A percentile compares a stretch with the other conserved stretches of the same genome.
Conservation (phyloP, 2,329 filamentous ascomycete genomes). For the Aspergillus felis region DNA sequence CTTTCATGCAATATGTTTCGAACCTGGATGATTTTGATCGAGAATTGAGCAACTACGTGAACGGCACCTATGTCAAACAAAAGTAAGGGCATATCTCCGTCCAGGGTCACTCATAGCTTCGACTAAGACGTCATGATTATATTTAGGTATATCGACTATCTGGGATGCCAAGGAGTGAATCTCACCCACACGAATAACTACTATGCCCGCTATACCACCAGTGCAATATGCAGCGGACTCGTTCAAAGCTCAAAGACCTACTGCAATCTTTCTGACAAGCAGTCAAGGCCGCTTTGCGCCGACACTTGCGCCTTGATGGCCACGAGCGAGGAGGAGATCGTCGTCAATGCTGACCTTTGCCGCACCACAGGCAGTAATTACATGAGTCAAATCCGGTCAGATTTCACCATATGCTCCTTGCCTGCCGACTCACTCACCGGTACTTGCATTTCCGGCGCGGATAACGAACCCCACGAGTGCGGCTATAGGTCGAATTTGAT, state of each 20-base stretch:
- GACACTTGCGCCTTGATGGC: slow-evolving; percentile 85
- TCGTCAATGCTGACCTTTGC: slow-evolving; percentile 71
- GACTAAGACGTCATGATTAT: slow-evolving; percentile 2
- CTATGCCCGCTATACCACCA: slow-evolving; percentile 91
- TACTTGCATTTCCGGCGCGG: slow-evolving; percentile 68
- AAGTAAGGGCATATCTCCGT: slow-evolving; percentile 57
- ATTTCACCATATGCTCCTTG: slow-evolving; percentile 84
- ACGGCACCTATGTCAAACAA: slow-evolving; percentile 67
- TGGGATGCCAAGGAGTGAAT: slow-evolving; percentile 77
- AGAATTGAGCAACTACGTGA: slow-evolving; percentile 65
- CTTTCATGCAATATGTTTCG: slow-evolving; percentile 80
- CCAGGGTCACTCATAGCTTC: not conserved
- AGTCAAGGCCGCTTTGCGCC: slow-evolving; percentile 76
- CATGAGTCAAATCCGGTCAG: slow-evolving; percentile 75
- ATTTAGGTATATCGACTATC: slow-evolving; percentile 69
- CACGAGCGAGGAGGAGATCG: slow-evolving; percentile 80
- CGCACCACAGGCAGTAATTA: slow-evolving; percentile 61
- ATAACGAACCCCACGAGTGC: slow-evolving; percentile 83
- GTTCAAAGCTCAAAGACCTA: slow-evolving; percentile 77
- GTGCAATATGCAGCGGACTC: slow-evolving; percentile 87
- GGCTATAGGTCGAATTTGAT: slow-evolving; percentile 69
- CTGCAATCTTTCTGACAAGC: slow-evolving; percentile 63
- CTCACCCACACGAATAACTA: slow-evolving; percentile 73
- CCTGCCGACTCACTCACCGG: slow-evolving; percentile 74
- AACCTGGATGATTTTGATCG: slow-evolving; percentile 75